Conservation (phyloP, 2,329 filamentous ascomycete species). For the Dryadomyces sulphureus region DNA sequence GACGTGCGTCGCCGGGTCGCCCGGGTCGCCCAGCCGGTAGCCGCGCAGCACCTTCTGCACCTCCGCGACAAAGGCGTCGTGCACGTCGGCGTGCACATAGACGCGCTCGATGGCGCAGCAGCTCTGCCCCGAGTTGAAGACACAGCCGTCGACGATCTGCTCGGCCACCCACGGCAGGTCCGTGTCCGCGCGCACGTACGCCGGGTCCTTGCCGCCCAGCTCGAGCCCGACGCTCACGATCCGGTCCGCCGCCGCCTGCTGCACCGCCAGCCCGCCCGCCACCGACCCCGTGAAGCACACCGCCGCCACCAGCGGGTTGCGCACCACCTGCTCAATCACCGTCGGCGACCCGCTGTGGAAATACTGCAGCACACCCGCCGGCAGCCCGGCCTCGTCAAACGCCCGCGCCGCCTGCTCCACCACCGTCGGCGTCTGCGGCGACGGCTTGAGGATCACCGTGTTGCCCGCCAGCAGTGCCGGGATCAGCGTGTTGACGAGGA, state of each 20-base stretch:
- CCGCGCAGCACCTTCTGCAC: constrained; percentile 65
- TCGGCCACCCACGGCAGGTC: constrained; percentile 83
- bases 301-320: constrained; percentile 60
- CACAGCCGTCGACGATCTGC: constrained; percentile 87
- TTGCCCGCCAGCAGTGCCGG: constrained; percentile 86
- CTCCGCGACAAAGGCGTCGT: constrained; percentile 69
- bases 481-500: constrained; percentile 81
- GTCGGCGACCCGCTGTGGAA: constrained; percentile 75
- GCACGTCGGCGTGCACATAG: constrained; percentile 74
- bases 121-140: constrained; percentile 98
- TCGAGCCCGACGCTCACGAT: constrained; percentile 80
- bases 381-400: constrained; percentile 69
- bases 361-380: constrained; percentile 73
- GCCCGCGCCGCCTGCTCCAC: constrained; percentile 68
- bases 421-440: constrained; percentile 85
- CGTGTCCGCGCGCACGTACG: constrained; percentile 75
- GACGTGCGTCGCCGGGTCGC: constrained; percentile 62
- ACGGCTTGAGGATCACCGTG: constrained; percentile 85
- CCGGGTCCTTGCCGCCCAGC: constrained; percentile 88
- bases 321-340: constrained; percentile 64
- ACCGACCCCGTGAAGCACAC: constrained; percentile 94
- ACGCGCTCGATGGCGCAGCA: constrained; percentile 88
- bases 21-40: constrained; percentile 82
- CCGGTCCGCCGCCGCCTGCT: constrained; percentile 69
- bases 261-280: constrained; percentile 71